Evolutionary conservation across 345 rosid genomes (phyloP).

Genomic region (Laguncularia racemosa): DNA sequence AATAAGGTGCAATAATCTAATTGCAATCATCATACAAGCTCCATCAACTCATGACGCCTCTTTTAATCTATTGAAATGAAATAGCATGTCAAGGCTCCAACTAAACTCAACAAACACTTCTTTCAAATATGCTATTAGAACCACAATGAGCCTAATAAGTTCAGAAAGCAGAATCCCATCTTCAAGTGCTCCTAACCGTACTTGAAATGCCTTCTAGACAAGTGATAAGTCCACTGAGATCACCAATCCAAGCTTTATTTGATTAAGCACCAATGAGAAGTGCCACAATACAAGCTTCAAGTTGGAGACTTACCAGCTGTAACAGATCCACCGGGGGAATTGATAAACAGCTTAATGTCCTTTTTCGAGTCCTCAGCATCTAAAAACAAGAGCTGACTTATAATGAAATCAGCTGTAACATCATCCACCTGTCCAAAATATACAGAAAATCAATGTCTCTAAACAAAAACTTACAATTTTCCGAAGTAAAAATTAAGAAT

Average conservation of each 20-base stretch:
- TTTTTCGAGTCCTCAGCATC: constrained; percentile 77
- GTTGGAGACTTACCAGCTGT: constrained; percentile 54
- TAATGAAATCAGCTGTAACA: constrained; percentile 71
- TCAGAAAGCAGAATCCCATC: too few species aligned
- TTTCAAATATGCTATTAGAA: too few species aligned
- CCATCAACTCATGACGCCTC: too few species aligned
- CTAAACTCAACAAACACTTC: too few species aligned
- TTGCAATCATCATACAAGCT: too few species aligned
- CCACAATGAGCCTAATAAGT: too few species aligned
- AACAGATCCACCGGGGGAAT: constrained; percentile 92
- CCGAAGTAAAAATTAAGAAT: not conserved
- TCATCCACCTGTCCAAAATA: constrained; percentile 66
- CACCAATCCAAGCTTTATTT: not conserved
- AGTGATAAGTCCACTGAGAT: too few species aligned
- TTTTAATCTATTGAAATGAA: too few species aligned
- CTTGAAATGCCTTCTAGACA: too few species aligned
- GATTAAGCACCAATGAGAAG: not conserved
- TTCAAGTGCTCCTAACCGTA: too few species aligned
- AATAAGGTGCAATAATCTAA: too few species aligned
- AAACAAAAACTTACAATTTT: not conserved
- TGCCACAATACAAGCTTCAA: not conserved
- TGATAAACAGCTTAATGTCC: constrained; percentile 76
- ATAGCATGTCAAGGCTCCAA: too few species aligned
- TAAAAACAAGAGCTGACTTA: constrained; percentile 82
- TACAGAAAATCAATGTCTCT: not conserved